Evolutionary conservation across 768 basidiomycete genomes (phyloP), one percentile per base, ranked within the genome.

Genomic region (Lentinula sp.): DNA sequence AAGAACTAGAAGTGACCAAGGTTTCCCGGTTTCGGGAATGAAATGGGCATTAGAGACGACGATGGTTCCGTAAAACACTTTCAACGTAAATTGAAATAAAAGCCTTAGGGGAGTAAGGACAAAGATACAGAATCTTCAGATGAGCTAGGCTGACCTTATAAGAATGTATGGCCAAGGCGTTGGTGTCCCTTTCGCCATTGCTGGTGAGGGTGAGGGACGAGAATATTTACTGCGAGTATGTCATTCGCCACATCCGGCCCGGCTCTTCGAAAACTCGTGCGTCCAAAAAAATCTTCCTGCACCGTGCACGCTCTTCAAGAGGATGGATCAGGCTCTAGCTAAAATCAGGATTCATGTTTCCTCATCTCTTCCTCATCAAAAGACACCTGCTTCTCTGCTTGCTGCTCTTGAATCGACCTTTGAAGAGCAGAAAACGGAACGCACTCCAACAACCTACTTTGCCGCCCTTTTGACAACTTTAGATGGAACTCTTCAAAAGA

Each of bases 61-160:
- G 60, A 95, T 93, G 9, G 87, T 84, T 1, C 91, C 91, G 71
- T 95, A 95, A 74, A 95, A 95, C 63, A 94, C 90, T 70, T 91
- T 91, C 67, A 95, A 84, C 2, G 93, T 91, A 65, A 94, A 87
- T 65, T 82, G 83, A 70, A 91, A 93, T 32, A 92, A 76, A 16
- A 85, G 69, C 39, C 89, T 91, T 40, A 5, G 23, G 46, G 8
- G 23, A 31, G 18, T 18, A 31, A 55, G 21, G 16, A 2, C 34
- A 23, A 63, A 57, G 51, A 61, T 59, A 31, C 10, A 42, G 55
- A 56, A 28, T 28, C 28, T 28, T 4, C 28, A 28, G 7, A 35
- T 50, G 7, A 39, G 51, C 5, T 9, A n/a, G 56, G 9, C 72
- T 35, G 65, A 85, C 89, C 89, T 80, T 63, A 92, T 81, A 58